phyloP scores from a whole-genome alignment of 2,329 filamentous ascomycete species.

The Calcarisporium arbuscula region DNA sequence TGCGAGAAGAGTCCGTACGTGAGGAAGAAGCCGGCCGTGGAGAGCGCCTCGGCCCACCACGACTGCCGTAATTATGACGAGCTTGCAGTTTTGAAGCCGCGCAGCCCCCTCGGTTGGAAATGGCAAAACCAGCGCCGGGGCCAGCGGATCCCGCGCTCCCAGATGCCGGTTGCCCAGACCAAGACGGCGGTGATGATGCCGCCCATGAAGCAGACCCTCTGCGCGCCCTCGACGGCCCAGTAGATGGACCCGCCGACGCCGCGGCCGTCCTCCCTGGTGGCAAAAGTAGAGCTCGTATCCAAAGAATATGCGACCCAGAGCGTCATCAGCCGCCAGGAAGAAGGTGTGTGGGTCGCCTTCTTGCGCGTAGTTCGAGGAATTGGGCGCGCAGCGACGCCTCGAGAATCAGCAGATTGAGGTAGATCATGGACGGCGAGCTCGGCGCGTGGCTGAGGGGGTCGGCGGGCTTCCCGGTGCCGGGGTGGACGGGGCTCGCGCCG shows the following conservation, averaged over 20 bases:
- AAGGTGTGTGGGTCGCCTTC: constrained; percentile 89
- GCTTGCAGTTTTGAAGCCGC: constrained; percentile 94
- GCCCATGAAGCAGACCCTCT: constrained; percentile 88
- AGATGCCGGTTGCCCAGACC: constrained; percentile 92
- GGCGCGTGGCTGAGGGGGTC: constrained; percentile 77
- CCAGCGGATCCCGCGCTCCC: constrained; percentile 93
- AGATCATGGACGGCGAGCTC: constrained; percentile 92
- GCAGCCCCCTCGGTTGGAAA: constrained; percentile 83
- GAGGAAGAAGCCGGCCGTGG: constrained; percentile 68
- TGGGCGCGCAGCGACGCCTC: constrained; percentile 90
- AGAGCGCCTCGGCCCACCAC: constrained; percentile 73
- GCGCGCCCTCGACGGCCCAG: constrained; percentile 85
- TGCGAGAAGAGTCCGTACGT: constrained; percentile 69
- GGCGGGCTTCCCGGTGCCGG: constrained; percentile 38
- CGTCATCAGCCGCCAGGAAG: constrained; percentile 72
- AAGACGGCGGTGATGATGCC: constrained; percentile 81
- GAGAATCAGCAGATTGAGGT: constrained; percentile 94
- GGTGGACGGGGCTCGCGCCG: constrained; percentile 36
- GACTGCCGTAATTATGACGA: constrained; percentile 80
- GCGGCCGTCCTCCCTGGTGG: constrained; percentile 89
- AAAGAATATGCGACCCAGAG: constrained; percentile 82
- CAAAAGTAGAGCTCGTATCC: too few species aligned
- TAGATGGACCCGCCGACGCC: constrained; percentile 92
- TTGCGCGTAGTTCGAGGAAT: constrained; percentile 82
- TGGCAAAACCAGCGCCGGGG: constrained; percentile 83